Base-by-base conservation (phyloP, 495 filamentous ascomycete species). In the Talaromyces liani region DNA sequence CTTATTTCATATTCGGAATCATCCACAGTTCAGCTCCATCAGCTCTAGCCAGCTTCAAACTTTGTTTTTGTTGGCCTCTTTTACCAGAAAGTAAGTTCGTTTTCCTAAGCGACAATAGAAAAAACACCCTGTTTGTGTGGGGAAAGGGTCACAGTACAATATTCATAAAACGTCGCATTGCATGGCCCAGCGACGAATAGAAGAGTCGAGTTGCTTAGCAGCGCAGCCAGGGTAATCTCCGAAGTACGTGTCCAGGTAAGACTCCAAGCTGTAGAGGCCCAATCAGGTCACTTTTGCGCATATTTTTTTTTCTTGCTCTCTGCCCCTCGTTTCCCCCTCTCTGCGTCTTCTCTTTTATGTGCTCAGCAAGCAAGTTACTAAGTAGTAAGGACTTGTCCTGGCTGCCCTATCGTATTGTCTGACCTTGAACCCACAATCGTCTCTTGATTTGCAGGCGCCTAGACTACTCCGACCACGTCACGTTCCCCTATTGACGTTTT, bases 281-380 rank as follows among this genome's bases (percentile, higher is more conserved):
- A 56, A 56, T 56, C 53, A 56, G 4, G 53, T 29, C 53, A 29
- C 53, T 20, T 49, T 49, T 49, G 18, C n/a, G 8, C 8, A 1
- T 20, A 20, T 63, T 33, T 57, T 58, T 64, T 39, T 41, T 27
- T 31, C 61, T 72, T 65, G 61, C 67, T 62, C 65, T 67, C 56
- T 72, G 67, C 41, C 24, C 66, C 71, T 59, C 63, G 47, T 45
- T 55, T 55, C 27, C 61, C 31, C 70, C 71, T 56, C 65, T 73
- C 65, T 56, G 70, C 61, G 53, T 54, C 47, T 56, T 57, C 61
- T 65, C 65, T 16, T 59, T 59, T 39, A n/a, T 34, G 6, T 59
- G 24, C 25, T 58, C 56, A 18, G 56, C 29, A 27, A 31, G 56
- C 14, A 8, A 27, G 29, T 58, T 16, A 14, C 36, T 1, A 16